Evolutionary conservation across 805 yeast genomes (phyloP), one percentile per base, ranked within the genome.

Genomic region (Candida sakaeoensis): DNA sequence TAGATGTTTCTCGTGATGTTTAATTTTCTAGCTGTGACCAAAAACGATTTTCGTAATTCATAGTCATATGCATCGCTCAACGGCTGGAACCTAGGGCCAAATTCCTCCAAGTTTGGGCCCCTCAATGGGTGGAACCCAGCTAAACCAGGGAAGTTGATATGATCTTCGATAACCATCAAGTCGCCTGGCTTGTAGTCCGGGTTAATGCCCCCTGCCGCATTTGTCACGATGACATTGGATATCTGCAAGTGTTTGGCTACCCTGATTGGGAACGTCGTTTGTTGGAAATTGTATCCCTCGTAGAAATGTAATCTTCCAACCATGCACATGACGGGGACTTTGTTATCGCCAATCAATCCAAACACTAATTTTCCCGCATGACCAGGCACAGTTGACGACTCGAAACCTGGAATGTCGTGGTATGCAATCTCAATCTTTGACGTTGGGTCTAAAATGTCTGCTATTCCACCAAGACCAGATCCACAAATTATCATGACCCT

Each of bases 201-300:
- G 52, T 88, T 84, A 33, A 85, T 60, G 1, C 96, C 97, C 33
- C 98, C 99, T 2, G 96, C 95, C 1, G 99, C 99, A 61, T 91
- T 91, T n/a, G 98, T 91, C 8, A 83, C 95, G 17, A 91, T 68
- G 31, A 91, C 68, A 3, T 72, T 68, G 33, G 70, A 60, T 21
- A 82, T 79, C 0, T 83, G 87, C 51, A 90, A 62, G 29, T 66
- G 57, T 37, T 78, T 70, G 39, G 95, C 79, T 17, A 85, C 81
- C 42, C 99, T 74, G 13, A 91, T 70, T 0, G 97, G 96, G 58
- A 88, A 85, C 0, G 88, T 87, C 1, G 95, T 82, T 39, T 84
- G 85, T 43, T 75, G 77, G 48, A 89, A 77, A n/a, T 77, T 70
- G 61, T 88, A 83, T 1, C 99, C 99, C 61, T 91, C 99, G 56